Conservation (phyloP, 148 eudicot species). For the Camellia granthamiana region DNA sequence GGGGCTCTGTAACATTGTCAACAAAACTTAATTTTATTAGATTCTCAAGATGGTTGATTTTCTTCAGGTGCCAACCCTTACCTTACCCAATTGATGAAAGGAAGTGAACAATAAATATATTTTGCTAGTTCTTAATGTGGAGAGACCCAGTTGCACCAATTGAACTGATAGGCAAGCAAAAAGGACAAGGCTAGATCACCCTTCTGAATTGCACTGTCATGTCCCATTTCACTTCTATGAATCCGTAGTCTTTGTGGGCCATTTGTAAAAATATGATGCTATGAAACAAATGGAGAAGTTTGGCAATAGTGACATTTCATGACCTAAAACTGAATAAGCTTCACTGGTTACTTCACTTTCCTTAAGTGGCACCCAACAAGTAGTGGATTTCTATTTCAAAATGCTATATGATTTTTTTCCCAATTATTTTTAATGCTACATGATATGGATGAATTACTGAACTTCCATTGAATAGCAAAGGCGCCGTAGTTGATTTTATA, state of each 20-base stretch:
- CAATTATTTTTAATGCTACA: neutral
- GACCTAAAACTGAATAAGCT: neutral
- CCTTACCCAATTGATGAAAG: neutral
- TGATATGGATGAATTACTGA: neutral
- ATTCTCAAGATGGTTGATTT: no score
- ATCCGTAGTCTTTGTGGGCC: neutral
- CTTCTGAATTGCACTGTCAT: neutral
- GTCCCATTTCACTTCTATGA: neutral
- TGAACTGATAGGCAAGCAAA: neutral
- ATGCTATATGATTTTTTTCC: no score
- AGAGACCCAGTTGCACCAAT: neutral
- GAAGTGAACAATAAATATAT: neutral
- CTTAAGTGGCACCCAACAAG: neutral
- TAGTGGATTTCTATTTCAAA: conserved; percentile 1
- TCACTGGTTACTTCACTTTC: neutral
- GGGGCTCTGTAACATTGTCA: neutral
- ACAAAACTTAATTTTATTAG: neutral
- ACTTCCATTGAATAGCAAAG: neutral
- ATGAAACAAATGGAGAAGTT: neutral
- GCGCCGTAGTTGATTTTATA: neutral
- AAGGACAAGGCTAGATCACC: neutral
- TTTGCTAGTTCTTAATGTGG: neutral
- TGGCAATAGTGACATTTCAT: neutral
- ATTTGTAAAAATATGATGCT: neutral
- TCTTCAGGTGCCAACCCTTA: neutral